Conservation (phyloP, 352 stramenopile genomes). For the Phytopythium sindhum region DNA sequence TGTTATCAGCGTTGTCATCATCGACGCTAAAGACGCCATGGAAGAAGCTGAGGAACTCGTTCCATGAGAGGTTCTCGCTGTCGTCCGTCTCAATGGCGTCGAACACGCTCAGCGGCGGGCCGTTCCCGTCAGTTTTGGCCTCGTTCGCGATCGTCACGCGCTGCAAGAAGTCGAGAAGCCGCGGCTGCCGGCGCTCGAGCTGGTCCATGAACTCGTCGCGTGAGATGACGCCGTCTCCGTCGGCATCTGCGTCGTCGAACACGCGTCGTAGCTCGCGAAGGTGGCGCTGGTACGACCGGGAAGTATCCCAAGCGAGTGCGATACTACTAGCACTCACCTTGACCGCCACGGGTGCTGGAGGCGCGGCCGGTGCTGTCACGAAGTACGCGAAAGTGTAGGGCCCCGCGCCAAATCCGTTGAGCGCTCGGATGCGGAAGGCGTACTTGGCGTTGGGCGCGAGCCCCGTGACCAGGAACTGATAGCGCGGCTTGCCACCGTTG, state of each 20-base stretch:
- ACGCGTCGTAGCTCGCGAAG: constrained; percentile 73
- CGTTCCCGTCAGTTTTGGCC: background rate
- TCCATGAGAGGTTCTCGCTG: constrained; percentile 85
- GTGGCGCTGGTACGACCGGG: constrained; percentile 57
- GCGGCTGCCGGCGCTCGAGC: constrained; percentile 71
- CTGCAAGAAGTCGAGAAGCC: constrained; percentile 74
- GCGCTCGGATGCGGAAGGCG: constrained; percentile 82
- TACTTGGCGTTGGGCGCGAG: constrained; percentile 88
- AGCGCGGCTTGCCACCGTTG: constrained; percentile 74
- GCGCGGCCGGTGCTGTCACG: constrained; percentile 70
- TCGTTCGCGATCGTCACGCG: constrained; percentile 27
- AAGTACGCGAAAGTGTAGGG: constrained; percentile 86
- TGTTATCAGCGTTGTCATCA: constrained; percentile 17
- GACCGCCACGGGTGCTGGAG: constrained; percentile 62
- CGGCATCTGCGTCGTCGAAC: constrained; percentile 76
- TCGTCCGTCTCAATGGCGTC: constrained; percentile 89
- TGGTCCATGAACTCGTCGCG: constrained; percentile 86
- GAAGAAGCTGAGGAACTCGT: constrained; percentile 82
- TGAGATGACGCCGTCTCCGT: constrained; percentile 73
- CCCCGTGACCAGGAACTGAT: constrained; percentile 60
- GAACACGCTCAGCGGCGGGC: constrained; percentile 69
- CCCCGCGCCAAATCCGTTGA: constrained; percentile 89
- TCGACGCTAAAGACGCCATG: constrained; percentile 33
- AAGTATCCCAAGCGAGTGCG: constrained; percentile 74
- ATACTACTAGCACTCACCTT: constrained; percentile 67